Evolutionary conservation across 352 stramenopile species (phyloP).

Genomic region (Phytophthora melonis): DNA sequence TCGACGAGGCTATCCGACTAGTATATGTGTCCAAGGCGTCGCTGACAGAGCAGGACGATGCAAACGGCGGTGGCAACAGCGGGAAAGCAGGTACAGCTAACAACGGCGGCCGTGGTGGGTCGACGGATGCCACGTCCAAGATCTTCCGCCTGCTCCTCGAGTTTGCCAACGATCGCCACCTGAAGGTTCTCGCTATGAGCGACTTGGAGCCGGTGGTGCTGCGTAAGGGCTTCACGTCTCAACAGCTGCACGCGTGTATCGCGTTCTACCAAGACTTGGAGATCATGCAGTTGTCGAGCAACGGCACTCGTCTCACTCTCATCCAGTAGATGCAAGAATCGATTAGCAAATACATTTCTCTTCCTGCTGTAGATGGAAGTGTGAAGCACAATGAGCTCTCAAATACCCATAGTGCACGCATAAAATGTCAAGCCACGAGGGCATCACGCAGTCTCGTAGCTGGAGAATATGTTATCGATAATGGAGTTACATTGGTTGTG

Average conservation of each 20-base stretch:
- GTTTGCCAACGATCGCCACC: slow-evolving; percentile 84
- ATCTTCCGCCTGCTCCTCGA: slow-evolving; percentile 97
- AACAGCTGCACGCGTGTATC: slow-evolving; percentile 95
- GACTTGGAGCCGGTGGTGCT: slow-evolving; percentile 95
- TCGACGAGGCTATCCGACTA: slow-evolving; percentile 97
- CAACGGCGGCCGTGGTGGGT: slow-evolving; percentile 37
- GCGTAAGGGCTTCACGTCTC: slow-evolving; percentile 96
- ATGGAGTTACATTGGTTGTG: background rate
- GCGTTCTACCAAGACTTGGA: slow-evolving; percentile 95
- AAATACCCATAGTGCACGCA: no score
- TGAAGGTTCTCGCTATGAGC: slow-evolving; percentile 84
- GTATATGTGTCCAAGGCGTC: slow-evolving; percentile 98
- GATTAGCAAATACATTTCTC: no score
- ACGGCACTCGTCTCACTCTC: slow-evolving; percentile 83
- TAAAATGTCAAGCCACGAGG: no score
- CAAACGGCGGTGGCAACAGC: slow-evolving; percentile 39
- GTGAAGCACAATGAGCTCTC: no score
- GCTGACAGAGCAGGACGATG: slow-evolving; percentile 90
- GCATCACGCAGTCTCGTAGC: background rate
- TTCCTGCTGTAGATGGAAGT: no score
- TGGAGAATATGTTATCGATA: slow-evolving; percentile 2
- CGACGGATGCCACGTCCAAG: slow-evolving; percentile 93
- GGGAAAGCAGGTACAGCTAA: slow-evolving; percentile 26
- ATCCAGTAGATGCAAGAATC: slow-evolving; percentile 34
- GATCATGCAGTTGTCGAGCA: slow-evolving; percentile 82